phyloP scores from a whole-genome alignment of 768 basidiomycete species.

The Hypholoma sublateritium region DNA sequence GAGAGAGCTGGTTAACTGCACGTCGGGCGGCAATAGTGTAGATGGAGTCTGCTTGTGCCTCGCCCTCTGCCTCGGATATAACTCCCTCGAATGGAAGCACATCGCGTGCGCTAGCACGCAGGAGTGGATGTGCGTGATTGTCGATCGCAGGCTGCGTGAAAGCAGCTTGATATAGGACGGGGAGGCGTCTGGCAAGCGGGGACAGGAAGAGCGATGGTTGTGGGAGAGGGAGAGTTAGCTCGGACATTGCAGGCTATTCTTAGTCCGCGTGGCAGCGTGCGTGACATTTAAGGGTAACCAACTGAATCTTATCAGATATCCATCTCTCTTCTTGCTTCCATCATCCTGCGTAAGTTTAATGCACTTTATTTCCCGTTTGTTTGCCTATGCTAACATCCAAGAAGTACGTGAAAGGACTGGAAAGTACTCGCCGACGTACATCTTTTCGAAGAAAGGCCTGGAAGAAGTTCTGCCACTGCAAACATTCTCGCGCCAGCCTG shows the following conservation, averaged over 20 bases:
- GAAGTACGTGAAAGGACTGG: no score
- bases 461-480: no score
- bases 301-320: slow-evolving; percentile 22
- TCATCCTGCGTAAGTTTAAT: not conserved
- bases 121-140: slow-evolving; percentile 78
- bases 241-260: not conserved
- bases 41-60: slow-evolving; percentile 46
- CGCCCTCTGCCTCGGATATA: slow-evolving; percentile 61
- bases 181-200: slow-evolving; percentile 6
- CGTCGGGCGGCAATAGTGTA: slow-evolving; percentile 60
- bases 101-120: slow-evolving; percentile 44
- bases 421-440: no score
- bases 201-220: not conserved
- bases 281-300: not conserved
- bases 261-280: not conserved
- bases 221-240: not conserved
- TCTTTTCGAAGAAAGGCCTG: no score
- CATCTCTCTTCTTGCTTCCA: slow-evolving; percentile 3
- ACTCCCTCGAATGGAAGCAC: slow-evolving; percentile 60
- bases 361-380: not conserved
- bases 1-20: slow-evolving; percentile 54
- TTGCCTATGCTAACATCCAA: not conserved
- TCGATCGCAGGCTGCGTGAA: slow-evolving; percentile 60
- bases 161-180: slow-evolving; percentile 26
- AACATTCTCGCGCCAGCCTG: no score